Evolutionary conservation across 2,329 filamentous ascomycete species (phyloP).

Genomic region (Aspergillus pseudoglaucus): DNA sequence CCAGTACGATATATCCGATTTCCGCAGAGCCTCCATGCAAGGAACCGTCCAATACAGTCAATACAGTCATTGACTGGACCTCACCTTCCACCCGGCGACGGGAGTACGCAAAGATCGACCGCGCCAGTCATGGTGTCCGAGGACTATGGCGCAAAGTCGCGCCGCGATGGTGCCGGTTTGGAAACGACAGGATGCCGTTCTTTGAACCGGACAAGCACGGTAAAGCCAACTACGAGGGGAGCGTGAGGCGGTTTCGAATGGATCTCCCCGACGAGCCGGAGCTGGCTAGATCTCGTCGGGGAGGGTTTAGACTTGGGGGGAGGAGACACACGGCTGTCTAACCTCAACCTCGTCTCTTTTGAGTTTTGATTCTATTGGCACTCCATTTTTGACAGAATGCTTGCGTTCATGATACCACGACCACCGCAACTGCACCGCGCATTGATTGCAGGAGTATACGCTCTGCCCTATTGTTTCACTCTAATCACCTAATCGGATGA

Average conservation of each 20-base stretch:
- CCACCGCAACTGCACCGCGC: no score
- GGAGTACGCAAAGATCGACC: constrained; percentile 51
- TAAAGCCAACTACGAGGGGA: constrained; percentile 36
- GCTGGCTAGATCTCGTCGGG: neutral
- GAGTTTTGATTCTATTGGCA: no score
- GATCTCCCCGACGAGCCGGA: constrained; percentile 31
- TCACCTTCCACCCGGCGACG: constrained; percentile 37
- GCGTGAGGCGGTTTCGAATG: constrained; percentile 41
- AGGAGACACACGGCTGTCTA: neutral
- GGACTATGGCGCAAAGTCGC: constrained; percentile 38
- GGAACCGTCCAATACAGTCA: constrained; percentile 31
- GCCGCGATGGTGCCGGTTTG: constrained; percentile 34
- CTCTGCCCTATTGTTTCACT: no score
- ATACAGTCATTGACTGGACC: constrained; percentile 43
- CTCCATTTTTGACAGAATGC: no score
- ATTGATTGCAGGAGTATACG: no score
- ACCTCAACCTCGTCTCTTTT: no score
- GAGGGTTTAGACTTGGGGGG: neutral
- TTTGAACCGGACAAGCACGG: constrained; percentile 34
- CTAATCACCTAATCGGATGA: no score
- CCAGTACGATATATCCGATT: neutral
- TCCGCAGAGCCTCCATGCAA: constrained; percentile 7
- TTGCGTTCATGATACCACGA: no score
- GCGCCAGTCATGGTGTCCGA: constrained; percentile 35
- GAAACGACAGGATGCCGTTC: constrained; percentile 31